Evolutionary conservation across 2,329 filamentous ascomycete species (phyloP).

Genomic region (Blastomyces emzantsi): DNA sequence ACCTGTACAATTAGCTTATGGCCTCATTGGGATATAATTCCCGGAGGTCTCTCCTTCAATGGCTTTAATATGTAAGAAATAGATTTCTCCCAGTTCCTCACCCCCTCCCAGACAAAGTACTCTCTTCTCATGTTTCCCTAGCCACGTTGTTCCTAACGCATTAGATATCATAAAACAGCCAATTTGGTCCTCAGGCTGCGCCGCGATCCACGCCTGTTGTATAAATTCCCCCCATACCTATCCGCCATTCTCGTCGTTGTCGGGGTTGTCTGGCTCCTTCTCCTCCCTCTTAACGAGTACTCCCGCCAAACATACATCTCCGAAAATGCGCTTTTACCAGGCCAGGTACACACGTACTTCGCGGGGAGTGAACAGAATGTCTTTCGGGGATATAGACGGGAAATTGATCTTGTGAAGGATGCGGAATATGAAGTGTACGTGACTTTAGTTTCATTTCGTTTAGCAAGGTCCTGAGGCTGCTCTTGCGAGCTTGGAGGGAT

Average conservation of each 20-base stretch:
- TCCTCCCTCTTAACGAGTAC: constrained; percentile 84
- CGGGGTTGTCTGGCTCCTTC: constrained; percentile 79
- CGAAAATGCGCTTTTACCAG: constrained; percentile 89
- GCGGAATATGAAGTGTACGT: constrained; percentile 29
- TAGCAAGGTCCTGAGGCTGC: too few relatives aligned
- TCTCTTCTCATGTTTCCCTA: not conserved
- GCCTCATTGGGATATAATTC: constrained; percentile 18
- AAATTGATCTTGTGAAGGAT: constrained; percentile 52
- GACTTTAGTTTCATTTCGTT: constrained; percentile 7
- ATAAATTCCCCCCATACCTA: constrained; percentile 68
- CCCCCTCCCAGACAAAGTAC: not conserved
- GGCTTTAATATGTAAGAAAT: constrained; percentile 35
- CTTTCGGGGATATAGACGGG: constrained; percentile 79
- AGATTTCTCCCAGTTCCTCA: not conserved
- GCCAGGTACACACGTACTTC: constrained; percentile 97
- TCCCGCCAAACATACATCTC: constrained; percentile 92
- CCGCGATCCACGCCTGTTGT: constrained; percentile 67
- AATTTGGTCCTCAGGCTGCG: constrained; percentile 48
- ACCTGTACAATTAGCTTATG: constrained; percentile 11
- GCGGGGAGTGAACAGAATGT: constrained; percentile 92
- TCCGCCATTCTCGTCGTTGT: constrained; percentile 76
- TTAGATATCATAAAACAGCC: constrained; percentile 17
- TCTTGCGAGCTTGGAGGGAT: not conserved
- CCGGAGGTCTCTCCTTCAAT: constrained; percentile 26
- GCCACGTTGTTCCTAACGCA: not conserved